A percentile compares a stretch with the other conserved stretches of the same genome.
Evolutionary conservation across 164 flowering plant species (phyloP).

Genomic region (Vitis labrusca): DNA sequence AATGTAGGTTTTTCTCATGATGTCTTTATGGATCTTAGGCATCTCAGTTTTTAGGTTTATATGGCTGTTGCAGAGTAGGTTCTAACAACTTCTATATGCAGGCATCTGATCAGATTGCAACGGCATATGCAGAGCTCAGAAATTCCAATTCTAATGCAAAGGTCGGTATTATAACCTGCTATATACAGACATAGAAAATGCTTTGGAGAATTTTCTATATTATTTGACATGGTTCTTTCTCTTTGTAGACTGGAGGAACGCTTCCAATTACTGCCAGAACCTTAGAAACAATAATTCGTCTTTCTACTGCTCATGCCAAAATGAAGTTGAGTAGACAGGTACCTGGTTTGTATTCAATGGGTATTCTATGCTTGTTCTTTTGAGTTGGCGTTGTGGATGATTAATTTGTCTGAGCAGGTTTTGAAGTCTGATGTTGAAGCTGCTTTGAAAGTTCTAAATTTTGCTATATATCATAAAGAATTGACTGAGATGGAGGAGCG

Average conservation of each 20-base stretch:
- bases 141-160: constrained; percentile 68
- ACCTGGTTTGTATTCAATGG: constrained; percentile 1
- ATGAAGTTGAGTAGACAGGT: constrained; percentile 86
- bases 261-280: constrained; percentile 99
- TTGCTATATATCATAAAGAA: constrained; percentile 97
- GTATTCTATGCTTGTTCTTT: neutral
- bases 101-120: constrained; percentile 95
- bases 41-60: neutral
- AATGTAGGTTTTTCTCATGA: neutral
- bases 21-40: neutral
- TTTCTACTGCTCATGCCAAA: constrained; percentile 98
- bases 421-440: constrained; percentile 82
- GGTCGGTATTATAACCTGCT: constrained; percentile 38
- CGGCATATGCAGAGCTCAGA: constrained; percentile 93
- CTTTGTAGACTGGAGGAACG: constrained; percentile 82
- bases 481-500: constrained; percentile 96
- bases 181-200: neutral
- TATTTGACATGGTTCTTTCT: constrained; percentile 1
- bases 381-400: neutral
- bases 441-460: constrained; percentile 88
- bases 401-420: constrained; percentile 48
- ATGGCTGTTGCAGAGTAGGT: neutral
- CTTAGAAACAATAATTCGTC: constrained; percentile 92
- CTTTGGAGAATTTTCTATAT: neutral
- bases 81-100: constrained; percentile 24